Conservation (phyloP, 75 land plant genomes). For the Pinus tabuliformis region DNA sequence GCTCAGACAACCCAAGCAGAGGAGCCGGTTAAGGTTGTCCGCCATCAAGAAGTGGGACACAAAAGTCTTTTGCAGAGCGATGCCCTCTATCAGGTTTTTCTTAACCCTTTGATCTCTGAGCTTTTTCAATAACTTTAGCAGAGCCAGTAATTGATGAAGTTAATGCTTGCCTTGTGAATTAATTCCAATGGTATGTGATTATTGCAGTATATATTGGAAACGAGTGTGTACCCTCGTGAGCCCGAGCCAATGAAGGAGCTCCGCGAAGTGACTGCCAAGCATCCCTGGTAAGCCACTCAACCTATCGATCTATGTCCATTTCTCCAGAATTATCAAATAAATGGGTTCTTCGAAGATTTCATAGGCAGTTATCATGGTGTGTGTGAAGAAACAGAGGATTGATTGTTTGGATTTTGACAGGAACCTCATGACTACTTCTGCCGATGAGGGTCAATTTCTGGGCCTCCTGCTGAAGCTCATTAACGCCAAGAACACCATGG, state of each 20-base stretch:
- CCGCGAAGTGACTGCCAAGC: conserved; percentile 55
- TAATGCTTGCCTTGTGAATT: neutral
- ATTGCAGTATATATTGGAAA: conserved; percentile 72
- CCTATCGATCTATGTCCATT: neutral
- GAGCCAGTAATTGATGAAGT: neutral
- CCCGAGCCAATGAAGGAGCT: conserved; percentile 61
- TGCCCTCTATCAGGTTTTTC: conserved; percentile 79
- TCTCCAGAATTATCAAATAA: neutral
- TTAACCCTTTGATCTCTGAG: too few species aligned
- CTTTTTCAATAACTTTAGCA: neutral
- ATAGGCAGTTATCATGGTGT: neutral
- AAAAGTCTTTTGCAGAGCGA: conserved; percentile 86
- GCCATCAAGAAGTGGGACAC: conserved; percentile 84
- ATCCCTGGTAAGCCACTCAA: conserved; percentile 36
- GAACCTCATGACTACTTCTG: conserved; percentile 51
- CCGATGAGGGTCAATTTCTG: conserved; percentile 81
- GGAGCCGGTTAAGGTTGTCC: conserved; percentile 8
- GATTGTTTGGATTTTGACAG: neutral
- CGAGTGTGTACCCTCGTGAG: conserved; percentile 82
- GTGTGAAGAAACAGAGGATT: neutral
- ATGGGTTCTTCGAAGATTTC: too few species aligned
- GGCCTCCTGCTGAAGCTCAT: conserved; percentile 68
- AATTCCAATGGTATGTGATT: neutral
- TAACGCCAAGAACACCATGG: conserved; percentile 84
- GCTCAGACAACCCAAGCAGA: conserved; percentile 2